A percentile compares a stretch with the other conserved stretches of the same genome.
Evolutionary conservation across 2,329 filamentous ascomycete genomes (phyloP).

Genomic region (Mycocentrospora acerina): DNA sequence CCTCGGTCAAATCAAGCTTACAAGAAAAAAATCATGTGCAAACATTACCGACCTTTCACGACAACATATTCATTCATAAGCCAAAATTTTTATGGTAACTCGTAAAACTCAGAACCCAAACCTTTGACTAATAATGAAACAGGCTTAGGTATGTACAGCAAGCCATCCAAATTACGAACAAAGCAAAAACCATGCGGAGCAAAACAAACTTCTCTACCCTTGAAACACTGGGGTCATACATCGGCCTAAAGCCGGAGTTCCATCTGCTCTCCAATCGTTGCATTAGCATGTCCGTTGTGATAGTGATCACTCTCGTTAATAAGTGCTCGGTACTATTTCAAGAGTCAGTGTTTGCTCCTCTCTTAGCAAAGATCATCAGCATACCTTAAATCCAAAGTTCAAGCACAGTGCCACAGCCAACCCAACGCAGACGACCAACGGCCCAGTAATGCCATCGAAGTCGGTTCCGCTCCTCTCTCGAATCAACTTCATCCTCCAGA

Average conservation of each 20-base stretch:
- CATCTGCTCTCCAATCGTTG: slow-evolving; percentile 14
- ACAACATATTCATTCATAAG: too few relatives aligned
- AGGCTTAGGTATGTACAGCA: too few relatives aligned
- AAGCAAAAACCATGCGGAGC: not conserved
- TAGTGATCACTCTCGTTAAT: slow-evolving; percentile 10
- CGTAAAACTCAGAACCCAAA: too few relatives aligned
- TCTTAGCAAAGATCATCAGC: slow-evolving; percentile 11
- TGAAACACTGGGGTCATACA: not conserved
- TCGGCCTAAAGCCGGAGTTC: slow-evolving; percentile 18
- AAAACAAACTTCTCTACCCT: not conserved
- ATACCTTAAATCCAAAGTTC: slow-evolving; percentile 86
- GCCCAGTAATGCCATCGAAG: slow-evolving; percentile 86
- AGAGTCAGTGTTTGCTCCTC: slow-evolving; percentile 4
- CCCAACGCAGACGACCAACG: slow-evolving; percentile 77
- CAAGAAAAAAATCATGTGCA: too few relatives aligned
- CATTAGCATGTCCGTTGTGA: slow-evolving; percentile 9
- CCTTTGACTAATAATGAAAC: too few relatives aligned
- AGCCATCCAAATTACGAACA: too few relatives aligned
- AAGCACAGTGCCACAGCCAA: slow-evolving; percentile 76
- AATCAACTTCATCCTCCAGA: slow-evolving; percentile 76
- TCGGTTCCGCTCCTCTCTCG: slow-evolving; percentile 83
- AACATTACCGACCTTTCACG: too few relatives aligned
- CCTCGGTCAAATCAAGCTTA: too few relatives aligned
- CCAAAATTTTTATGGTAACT: too few relatives aligned
- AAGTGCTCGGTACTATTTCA: slow-evolving; percentile 23